Conservation (phyloP, 352 stramenopile species). For the Peronosclerospora sorghi region DNA sequence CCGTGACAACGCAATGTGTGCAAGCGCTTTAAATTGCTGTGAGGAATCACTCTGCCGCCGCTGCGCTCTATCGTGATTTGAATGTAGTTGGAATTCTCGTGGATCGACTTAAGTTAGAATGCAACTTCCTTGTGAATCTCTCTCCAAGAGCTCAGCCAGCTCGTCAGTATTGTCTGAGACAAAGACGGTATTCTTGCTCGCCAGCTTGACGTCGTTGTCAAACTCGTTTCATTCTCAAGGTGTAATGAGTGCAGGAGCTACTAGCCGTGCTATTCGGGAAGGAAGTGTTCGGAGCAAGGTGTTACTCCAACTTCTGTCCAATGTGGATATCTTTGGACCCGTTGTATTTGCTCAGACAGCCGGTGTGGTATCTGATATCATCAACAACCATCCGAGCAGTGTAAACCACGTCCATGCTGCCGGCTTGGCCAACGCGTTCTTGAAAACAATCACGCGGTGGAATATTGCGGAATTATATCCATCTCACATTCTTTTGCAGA, state of each 20-base stretch:
- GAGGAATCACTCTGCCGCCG: constrained; percentile 54
- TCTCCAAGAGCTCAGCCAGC: constrained; percentile 3
- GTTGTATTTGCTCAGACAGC: constrained; percentile 87
- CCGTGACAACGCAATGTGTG: constrained; percentile 67
- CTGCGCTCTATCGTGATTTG: constrained; percentile 67
- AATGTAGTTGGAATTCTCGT: constrained; percentile 80
- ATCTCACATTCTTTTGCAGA: constrained; percentile 43
- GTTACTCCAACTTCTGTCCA: constrained; percentile 83
- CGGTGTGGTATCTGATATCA: constrained; percentile 92
- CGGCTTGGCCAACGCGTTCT: constrained; percentile 88
- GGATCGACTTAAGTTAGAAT: constrained; percentile 57
- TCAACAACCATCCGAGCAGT: constrained; percentile 94
- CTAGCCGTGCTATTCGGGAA: constrained; percentile 80
- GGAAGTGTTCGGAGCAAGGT: constrained; percentile 80
- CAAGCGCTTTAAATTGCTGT: constrained; percentile 75
- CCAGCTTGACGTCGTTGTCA: constrained; percentile 65
- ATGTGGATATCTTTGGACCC: constrained; percentile 87
- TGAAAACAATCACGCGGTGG: constrained; percentile 85
- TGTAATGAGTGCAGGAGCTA: constrained; percentile 79
- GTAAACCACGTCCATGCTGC: constrained; percentile 90
- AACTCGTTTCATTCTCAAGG: constrained; percentile 82
- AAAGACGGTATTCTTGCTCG: constrained; percentile 52
- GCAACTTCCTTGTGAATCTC: constrained; percentile 17
- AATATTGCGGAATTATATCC: constrained; percentile 49
- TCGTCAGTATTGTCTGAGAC: constrained; percentile 26